Percentiles rank a stretch among this genome's conserved stretches.
Conservation (phyloP, 1,284 basidiomycete species). For the Sanghuangporus baumii region DNA sequence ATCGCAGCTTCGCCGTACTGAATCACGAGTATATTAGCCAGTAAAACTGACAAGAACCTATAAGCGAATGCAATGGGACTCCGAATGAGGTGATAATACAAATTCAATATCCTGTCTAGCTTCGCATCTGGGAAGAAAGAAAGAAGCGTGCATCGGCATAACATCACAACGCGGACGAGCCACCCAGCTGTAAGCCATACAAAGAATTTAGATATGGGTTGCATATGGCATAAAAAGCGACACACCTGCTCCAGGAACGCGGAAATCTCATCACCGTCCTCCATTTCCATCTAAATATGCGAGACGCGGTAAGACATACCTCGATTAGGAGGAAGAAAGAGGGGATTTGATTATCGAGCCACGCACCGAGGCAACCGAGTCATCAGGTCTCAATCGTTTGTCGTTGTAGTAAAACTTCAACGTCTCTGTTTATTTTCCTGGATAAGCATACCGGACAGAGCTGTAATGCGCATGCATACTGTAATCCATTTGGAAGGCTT, state of each 20-base stretch:
- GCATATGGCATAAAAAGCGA: neutral
- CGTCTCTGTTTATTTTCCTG: neutral
- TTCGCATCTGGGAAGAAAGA: neutral
- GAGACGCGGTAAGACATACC: neutral
- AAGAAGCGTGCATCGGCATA: neutral
- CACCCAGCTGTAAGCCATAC: neutral
- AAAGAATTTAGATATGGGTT: neutral
- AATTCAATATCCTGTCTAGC: neutral
- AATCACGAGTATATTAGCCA: neutral
- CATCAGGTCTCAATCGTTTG: neutral
- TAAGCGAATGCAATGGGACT: neutral
- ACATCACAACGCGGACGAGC: neutral
- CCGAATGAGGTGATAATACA: neutral
- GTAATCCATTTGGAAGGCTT: constrained; percentile 3
- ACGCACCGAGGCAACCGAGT: constrained; percentile 8
- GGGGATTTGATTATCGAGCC: neutral
- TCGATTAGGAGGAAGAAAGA: no score
- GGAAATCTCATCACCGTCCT: constrained; percentile 12
- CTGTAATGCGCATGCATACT: neutral
- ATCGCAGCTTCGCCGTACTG: neutral
- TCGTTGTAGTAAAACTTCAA: constrained; percentile 10
- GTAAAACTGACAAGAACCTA: neutral
- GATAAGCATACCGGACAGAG: neutral
- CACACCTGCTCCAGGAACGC: constrained; percentile 15
- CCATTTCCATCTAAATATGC: constrained; percentile 13